Evolutionary conservation across 129 eudicot species (phyloP), one percentile per base, ranked within the genome.

Genomic region (Ambrosia trifida): DNA sequence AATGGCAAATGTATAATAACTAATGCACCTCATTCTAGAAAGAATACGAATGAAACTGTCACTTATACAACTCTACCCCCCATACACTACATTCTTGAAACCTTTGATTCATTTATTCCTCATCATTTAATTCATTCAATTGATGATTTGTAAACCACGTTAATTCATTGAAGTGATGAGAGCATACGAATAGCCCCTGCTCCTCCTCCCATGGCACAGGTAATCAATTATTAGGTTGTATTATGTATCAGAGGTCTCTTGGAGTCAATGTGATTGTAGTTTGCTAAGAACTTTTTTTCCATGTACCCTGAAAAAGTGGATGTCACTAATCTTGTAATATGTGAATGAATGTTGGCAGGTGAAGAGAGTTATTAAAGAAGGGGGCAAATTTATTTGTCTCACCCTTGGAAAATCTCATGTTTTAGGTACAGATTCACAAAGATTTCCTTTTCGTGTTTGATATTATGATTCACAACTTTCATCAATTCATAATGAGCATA

Each of bases 381-480:
- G 93, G 47, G 98, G 97, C 19, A 94, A 85, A 63, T 94, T 81
- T 73, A 84, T 94, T 46, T 89, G 98, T 81, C 93, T 94, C 72
- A 89, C 98, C 54, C 82, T 89, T 57, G 97, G 89, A 63, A 93
- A 89, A 78, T 81, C 89, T 80, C 97, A 87, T 54, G 98, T 94
- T 12, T 81, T 94, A 88, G 98, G 98, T 94, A 89, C 49, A n/a
- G 46, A 6, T 69, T 58, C 51, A 50, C 54, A 49, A 20, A 77
- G 44, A 68, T 60, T 58, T 17, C 9, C 2, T 76, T 53, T 74
- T 52, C 19, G 20, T 31, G 77, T 31, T 58, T 57, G 18, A 33
- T 60, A n/a, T 43, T 72, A 60, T 62, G 49, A 44, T 73, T 72
- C 57, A 43, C 31, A 19, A 43, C 66, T 50, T 56, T 20, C 30